phyloP scores from a whole-genome alignment of 1,284 basidiomycete genomes.

The Schizopora paradoxa region DNA sequence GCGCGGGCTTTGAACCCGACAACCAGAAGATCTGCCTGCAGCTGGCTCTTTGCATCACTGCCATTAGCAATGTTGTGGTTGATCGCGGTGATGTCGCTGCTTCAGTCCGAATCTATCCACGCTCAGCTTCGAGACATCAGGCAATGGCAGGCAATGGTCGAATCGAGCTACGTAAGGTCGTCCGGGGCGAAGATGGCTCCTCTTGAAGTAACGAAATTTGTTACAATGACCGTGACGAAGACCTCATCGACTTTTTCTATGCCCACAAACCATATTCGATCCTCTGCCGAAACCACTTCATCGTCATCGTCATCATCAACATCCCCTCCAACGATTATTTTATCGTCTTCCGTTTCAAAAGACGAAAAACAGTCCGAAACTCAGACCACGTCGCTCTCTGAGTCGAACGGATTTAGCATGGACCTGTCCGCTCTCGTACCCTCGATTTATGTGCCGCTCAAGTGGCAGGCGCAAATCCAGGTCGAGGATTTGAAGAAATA shows the following conservation, averaged over 20 bases:
- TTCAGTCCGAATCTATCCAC: too few relatives aligned
- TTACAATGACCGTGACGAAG: background rate
- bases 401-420: background rate
- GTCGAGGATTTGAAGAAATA: conserved; percentile 9
- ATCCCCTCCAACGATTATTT: background rate
- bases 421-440: conserved; percentile 2
- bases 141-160: conserved; percentile 1
- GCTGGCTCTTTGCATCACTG: too few relatives aligned
- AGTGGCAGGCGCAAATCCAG: conserved; percentile 7
- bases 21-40: background rate
- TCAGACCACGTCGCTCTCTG: background rate
- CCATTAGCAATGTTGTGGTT: too few relatives aligned
- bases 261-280: conserved; percentile 8
- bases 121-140: background rate
- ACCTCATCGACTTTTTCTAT: too few relatives aligned
- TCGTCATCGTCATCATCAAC: background rate
- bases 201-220: background rate
- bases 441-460: conserved; percentile 4
- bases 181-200: background rate
- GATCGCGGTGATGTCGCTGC: too few relatives aligned
- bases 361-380: conserved; percentile 5
- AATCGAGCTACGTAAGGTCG: conserved; percentile 7
- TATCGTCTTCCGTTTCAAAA: background rate
- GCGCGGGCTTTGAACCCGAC: background rate
- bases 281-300: conserved; percentile 6